phyloP scores from a whole-genome alignment of 2,329 filamentous ascomycete genomes.

The Mollisiaceae sp. region DNA sequence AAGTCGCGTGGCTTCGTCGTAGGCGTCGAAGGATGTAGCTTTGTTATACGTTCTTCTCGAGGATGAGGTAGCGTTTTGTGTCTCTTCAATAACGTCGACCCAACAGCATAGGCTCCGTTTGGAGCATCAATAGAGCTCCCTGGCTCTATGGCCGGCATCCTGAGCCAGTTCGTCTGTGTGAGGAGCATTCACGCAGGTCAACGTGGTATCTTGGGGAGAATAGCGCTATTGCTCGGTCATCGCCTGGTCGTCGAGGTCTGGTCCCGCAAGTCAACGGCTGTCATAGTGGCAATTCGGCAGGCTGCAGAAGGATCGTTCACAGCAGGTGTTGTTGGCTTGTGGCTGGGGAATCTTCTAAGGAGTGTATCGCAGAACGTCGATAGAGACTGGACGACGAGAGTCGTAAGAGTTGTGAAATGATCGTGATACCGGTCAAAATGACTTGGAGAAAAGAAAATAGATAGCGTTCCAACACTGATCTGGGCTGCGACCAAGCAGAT shows the following conservation, averaged over 20 bases:
- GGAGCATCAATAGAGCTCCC: slow-evolving; percentile 37
- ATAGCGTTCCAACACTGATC: slow-evolving; percentile 17
- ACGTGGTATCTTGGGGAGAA: slow-evolving; percentile 12
- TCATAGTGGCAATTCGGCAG: slow-evolving; percentile 30
- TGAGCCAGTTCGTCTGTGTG: slow-evolving; percentile 43
- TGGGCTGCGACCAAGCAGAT: slow-evolving; percentile 13
- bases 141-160: slow-evolving; percentile 41
- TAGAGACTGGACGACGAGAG: neutral
- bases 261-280: slow-evolving; percentile 29
- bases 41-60: slow-evolving; percentile 30
- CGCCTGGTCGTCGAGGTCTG: slow-evolving; percentile 22
- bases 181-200: slow-evolving; percentile 41
- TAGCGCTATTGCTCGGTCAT: slow-evolving; percentile 27
- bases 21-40: slow-evolving; percentile 30
- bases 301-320: slow-evolving; percentile 27
- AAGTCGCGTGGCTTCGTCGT: slow-evolving; percentile 34
- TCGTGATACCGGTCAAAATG: slow-evolving; percentile 18
- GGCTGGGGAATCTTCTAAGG: slow-evolving; percentile 8
- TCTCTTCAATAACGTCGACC: slow-evolving; percentile 40
- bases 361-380: slow-evolving; percentile 10
- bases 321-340: slow-evolving; percentile 17
- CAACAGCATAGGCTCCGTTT: slow-evolving; percentile 34
- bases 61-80: slow-evolving; percentile 43
- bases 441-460: slow-evolving; percentile 17
- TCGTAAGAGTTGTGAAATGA: slow-evolving; percentile 20